phyloP scores from a whole-genome alignment of 805 yeast genomes.

The Diddensiella caesifluorescens region DNA sequence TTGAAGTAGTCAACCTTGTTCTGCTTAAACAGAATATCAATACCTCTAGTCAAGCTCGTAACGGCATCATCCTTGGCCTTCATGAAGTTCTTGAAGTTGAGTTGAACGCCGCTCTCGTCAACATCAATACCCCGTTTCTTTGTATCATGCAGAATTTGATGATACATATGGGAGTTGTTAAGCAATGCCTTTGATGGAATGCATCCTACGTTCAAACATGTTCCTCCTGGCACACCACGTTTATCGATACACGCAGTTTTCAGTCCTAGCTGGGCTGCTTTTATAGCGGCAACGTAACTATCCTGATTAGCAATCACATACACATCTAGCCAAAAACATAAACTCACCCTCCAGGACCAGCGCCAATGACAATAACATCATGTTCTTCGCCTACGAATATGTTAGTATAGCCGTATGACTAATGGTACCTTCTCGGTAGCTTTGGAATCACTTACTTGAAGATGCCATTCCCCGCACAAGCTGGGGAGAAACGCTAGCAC shows the following conservation, averaged over 20 bases:
- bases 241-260: slow-evolving; percentile 96
- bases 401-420: too few species aligned
- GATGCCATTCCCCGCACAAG: slow-evolving; percentile 19
- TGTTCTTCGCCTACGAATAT: slow-evolving; percentile 44
- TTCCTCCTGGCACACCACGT: slow-evolving; percentile 95
- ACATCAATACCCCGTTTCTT: slow-evolving; percentile 86
- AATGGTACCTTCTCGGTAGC: not conserved
- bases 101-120: slow-evolving; percentile 46
- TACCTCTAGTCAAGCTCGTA: slow-evolving; percentile 83
- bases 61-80: slow-evolving; percentile 91
- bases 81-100: slow-evolving; percentile 77
- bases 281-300: slow-evolving; percentile 90
- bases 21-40: slow-evolving; percentile 92
- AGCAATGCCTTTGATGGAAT: slow-evolving; percentile 95
- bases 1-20: slow-evolving; percentile 91
- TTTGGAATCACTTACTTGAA: slow-evolving; percentile 14
- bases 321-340: not conserved
- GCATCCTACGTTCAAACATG: slow-evolving; percentile 98
- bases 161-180: slow-evolving; percentile 91
- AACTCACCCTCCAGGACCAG: slow-evolving; percentile 90
- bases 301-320: not conserved
- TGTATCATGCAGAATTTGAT: slow-evolving; percentile 81
- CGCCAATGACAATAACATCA: slow-evolving; percentile 94
- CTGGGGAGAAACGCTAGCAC: not conserved
- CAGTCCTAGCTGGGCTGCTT: slow-evolving; percentile 93